phyloP scores from a whole-genome alignment of 1,284 basidiomycete genomes.

The Austroboletus niveus region DNA sequence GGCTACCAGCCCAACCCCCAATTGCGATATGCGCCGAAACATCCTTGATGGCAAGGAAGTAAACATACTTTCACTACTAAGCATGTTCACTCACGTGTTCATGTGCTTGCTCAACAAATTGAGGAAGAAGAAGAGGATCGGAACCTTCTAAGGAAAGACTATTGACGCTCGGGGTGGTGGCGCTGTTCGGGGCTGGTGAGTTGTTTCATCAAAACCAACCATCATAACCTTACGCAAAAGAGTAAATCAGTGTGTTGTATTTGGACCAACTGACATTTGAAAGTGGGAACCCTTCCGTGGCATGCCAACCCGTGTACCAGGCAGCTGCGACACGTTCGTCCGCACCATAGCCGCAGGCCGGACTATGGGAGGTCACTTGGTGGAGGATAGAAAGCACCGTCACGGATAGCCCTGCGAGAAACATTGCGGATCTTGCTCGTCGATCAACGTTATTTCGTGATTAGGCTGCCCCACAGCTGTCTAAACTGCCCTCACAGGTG shows the following conservation, averaged over 20 bases:
- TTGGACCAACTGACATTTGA: slow-evolving; percentile 46
- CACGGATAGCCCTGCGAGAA: slow-evolving; percentile 1
- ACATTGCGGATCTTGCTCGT: slow-evolving; percentile 5
- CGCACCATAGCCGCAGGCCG: not conserved
- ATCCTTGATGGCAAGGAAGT: slow-evolving; percentile 32
- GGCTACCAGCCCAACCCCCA: slow-evolving; percentile 81
- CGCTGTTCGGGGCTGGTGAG: slow-evolving; percentile 25
- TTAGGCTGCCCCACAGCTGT: too few species aligned
- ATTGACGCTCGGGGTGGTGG: slow-evolving; percentile 43
- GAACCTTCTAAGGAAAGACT: slow-evolving; percentile 35
- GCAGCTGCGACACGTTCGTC: slow-evolving; percentile 17
- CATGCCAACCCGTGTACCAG: slow-evolving; percentile 43
- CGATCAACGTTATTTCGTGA: too few species aligned
- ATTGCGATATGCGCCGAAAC: slow-evolving; percentile 73
- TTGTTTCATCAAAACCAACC: not conserved
- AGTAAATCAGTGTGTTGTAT: slow-evolving; percentile 50
- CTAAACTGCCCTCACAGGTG: too few species aligned
- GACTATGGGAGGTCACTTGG: not conserved
- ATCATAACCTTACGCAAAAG: slow-evolving; percentile 31
- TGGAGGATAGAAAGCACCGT: slow-evolving; percentile 8
- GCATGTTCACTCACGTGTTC: slow-evolving; percentile 34
- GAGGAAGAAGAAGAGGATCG: slow-evolving; percentile 42
- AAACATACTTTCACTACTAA: not conserved
- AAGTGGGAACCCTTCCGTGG: slow-evolving; percentile 39
- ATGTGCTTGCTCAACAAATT: slow-evolving; percentile 52